Conservation (phyloP, 148 eudicot species). For the Dysphania ambrosioides region DNA sequence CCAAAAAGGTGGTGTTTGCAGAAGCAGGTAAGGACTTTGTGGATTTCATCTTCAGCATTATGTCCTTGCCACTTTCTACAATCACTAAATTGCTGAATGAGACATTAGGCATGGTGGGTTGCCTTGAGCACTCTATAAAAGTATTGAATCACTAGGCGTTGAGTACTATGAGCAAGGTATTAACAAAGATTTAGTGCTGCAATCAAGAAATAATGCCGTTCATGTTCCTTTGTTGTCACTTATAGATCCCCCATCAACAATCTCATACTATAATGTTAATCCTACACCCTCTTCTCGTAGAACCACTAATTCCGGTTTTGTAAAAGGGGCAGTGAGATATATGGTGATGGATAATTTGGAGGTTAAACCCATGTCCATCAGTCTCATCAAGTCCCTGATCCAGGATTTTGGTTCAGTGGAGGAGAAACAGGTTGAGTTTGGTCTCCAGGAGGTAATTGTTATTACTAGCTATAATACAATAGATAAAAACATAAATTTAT, state of each 20-base stretch:
- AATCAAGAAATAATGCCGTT: constrained; percentile 6
- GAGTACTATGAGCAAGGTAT: constrained; percentile 7
- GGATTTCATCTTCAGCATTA: constrained; percentile 32
- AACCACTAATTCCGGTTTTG: background rate
- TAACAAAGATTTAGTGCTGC: constrained; percentile 10
- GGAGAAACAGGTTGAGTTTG: constrained; percentile 13
- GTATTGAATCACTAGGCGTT: constrained; percentile 1
- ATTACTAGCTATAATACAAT: too few species aligned
- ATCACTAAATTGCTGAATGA: constrained; percentile 6
- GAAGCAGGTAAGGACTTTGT: constrained; percentile 34
- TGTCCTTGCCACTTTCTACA: constrained; percentile 23
- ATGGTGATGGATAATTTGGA: constrained; percentile 25
- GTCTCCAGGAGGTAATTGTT: too few species aligned
- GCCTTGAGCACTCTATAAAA: constrained; percentile 18
- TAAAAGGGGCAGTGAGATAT: constrained; percentile 8
- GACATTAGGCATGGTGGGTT: constrained; percentile 16
- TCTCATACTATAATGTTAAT: too few species aligned
- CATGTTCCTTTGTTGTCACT: constrained; percentile 14
- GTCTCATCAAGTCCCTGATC: constrained; percentile 9
- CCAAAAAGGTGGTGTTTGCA: constrained; percentile 27
- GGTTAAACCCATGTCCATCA: constrained; percentile 21
- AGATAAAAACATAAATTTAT: too few species aligned
- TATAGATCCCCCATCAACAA: background rate
- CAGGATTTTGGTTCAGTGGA: constrained; percentile 1
- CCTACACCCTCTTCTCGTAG: too few species aligned